Base-by-base conservation (phyloP, 345 rosid species). In the Camelina sativa region DNA sequence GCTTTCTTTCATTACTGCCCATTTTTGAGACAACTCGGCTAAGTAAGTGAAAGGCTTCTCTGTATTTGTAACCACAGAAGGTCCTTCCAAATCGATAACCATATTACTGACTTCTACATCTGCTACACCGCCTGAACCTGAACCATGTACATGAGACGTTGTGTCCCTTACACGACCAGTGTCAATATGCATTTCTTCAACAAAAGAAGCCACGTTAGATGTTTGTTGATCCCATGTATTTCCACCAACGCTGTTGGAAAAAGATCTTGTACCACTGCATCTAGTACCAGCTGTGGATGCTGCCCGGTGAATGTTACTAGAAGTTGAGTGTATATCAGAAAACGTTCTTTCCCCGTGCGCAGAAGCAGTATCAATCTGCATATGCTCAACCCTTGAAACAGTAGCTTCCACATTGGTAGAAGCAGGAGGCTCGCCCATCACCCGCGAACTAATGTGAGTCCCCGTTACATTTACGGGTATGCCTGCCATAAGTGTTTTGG, bases 1-100 rank as follows among this genome's bases (percentile, higher is more conserved):
- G 67, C 74, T 80, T 73, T 85, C 88, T 83, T 84, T 85, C 74
- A 69, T 63, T 13, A 85, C 81, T 76, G 91, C 94, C 96, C 96
- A 86, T 68, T 86, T 90, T 67, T 87, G 86, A 56, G 92, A 83
- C 83, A 92, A 82, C 72, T 88, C 87, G 52, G 98, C 93, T 30
- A 95, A 81, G 85, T 95, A 95, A 5, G 96, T 87, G 82, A 95
- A 92, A 62, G 99, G 98, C 50, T 54, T 85, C 82, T 90, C 94
- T 25, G 44, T 78, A 40, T 84, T 82, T 65, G 88, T 79, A 50
- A 83, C 57, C 55, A 85, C 55, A 40, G 80, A 81, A 17, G 93
- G 87, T 76, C 79, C 82, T 64, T 89, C 90, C 62, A 77, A 66
- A 71, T 76, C 86, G 50, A 86, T 84, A 63, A 81, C 82, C 80